Evolutionary conservation across 192 early-diverging fungal genomes (phyloP).

Genomic region (Oehlia diaphana): DNA sequence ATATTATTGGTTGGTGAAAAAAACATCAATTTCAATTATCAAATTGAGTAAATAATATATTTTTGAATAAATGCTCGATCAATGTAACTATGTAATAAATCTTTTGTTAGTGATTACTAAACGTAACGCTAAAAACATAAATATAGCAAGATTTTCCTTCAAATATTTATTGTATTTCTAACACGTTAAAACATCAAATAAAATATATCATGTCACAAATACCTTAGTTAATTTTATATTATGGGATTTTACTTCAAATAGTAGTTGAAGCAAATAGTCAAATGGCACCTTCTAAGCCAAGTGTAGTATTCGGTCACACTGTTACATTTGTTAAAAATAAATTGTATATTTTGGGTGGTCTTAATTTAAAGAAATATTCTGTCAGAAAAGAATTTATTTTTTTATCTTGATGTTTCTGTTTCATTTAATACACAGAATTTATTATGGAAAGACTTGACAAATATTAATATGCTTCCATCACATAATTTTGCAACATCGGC

Average conservation of each 20-base stretch:
- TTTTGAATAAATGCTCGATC: no score
- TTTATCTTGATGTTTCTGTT: not conserved
- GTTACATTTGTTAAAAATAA: not conserved
- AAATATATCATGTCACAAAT: not conserved
- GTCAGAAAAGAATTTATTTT: not conserved
- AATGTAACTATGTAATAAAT: no score
- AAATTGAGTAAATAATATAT: no score
- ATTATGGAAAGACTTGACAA: not conserved
- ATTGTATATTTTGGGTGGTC: not conserved
- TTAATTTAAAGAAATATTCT: no score
- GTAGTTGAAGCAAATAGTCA: not conserved
- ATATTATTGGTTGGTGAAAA: no score
- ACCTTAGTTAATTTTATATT: not conserved
- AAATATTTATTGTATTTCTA: no score
- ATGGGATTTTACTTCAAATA: not conserved
- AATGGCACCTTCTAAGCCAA: not conserved
- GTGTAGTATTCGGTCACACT: not conserved
- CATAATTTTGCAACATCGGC: not conserved
- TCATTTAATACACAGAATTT: not conserved
- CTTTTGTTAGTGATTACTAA: no score
- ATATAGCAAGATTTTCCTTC: no score
- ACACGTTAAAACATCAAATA: no score
- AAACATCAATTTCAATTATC: no score
- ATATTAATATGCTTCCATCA: not conserved
- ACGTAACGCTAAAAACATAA: no score